Conservation (phyloP, 768 basidiomycete species). For the Boletus bicolor region DNA sequence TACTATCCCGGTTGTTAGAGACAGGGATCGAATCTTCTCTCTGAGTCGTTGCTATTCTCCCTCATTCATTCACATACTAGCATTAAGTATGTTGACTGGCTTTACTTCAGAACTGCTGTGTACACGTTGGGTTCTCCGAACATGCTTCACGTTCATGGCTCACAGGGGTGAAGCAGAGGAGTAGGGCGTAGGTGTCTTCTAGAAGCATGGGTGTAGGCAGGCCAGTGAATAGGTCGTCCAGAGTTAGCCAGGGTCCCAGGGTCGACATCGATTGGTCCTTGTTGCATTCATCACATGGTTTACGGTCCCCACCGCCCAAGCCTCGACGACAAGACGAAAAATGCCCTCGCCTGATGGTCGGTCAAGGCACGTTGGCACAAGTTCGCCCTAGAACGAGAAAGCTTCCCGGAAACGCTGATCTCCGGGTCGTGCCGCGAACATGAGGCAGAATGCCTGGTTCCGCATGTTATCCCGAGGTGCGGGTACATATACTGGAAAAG, state of each 20-base stretch:
- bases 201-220: not conserved
- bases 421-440: constrained; percentile 23
- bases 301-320: not conserved
- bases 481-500: constrained; percentile 27
- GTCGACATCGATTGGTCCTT: not conserved
- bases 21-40: constrained; percentile 33
- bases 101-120: not conserved
- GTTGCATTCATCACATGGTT: not conserved
- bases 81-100: constrained; percentile 10
- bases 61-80: not conserved
- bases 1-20: constrained; percentile 10
- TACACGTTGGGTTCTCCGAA: not conserved
- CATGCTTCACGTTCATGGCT: constrained; percentile 1
- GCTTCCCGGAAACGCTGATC: constrained; percentile 1
- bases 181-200: not conserved
- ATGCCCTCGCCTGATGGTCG: constrained; percentile 1
- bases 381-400: constrained; percentile 11
- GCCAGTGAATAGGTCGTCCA: not conserved
- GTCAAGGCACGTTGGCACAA: constrained; percentile 10
- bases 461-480: constrained; percentile 23
- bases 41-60: constrained; percentile 20
- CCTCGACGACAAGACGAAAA: not conserved
- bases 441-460: constrained; percentile 28
- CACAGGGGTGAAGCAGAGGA: not conserved
- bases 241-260: not conserved